A percentile compares a stretch with the other conserved stretches of the same genome.
These are phyloP conservation scores for Nevesoporus exiguus DNA, from an alignment of 768 basidiomycete genomes.

Conservation along the genomic window DNA sequence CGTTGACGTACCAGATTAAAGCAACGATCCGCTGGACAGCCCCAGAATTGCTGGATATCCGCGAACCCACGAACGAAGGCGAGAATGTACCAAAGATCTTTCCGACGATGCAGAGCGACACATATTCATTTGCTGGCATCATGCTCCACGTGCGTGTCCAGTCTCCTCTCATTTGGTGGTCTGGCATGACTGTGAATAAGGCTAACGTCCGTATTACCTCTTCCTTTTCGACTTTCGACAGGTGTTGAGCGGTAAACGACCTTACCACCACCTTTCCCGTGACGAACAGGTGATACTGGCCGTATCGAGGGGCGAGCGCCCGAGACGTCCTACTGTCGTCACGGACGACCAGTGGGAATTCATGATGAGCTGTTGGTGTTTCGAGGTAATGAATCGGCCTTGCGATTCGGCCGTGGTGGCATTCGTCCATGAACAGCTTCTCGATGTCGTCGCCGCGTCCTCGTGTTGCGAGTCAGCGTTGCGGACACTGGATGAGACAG, in stretches of 20 bases:
- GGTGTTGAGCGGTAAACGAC: slow-evolving; percentile 22
- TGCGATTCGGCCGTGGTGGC: slow-evolving; percentile 24
- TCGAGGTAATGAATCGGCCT: slow-evolving; percentile 32
- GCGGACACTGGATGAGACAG: not conserved
- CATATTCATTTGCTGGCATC: slow-evolving; percentile 31
- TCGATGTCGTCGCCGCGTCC: not conserved
- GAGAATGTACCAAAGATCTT: not conserved
- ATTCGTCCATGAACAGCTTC: slow-evolving; percentile 19
- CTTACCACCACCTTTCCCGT: slow-evolving; percentile 20
- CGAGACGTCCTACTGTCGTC: slow-evolving; percentile 14
- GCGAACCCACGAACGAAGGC: not conserved
- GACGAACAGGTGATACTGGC: slow-evolving; percentile 20
- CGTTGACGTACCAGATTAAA: slow-evolving; percentile 28
- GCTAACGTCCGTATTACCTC: not conserved
- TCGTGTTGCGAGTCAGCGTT: not conserved
- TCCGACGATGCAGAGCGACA: slow-evolving; percentile 34
- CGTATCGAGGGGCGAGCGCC: slow-evolving; percentile 11
- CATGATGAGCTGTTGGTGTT: slow-evolving; percentile 27
- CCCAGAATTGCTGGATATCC: slow-evolving; percentile 33
- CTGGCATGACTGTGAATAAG: not conserved
- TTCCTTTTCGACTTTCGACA: not conserved
- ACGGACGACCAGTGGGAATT: slow-evolving; percentile 23
- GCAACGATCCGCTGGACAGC: slow-evolving; percentile 53
- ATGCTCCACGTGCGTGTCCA: slow-evolving; percentile 22
- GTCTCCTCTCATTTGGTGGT: not conserved